Conservation (phyloP, 2,329 filamentous ascomycete species). For the Colletotrichum scovillei region DNA sequence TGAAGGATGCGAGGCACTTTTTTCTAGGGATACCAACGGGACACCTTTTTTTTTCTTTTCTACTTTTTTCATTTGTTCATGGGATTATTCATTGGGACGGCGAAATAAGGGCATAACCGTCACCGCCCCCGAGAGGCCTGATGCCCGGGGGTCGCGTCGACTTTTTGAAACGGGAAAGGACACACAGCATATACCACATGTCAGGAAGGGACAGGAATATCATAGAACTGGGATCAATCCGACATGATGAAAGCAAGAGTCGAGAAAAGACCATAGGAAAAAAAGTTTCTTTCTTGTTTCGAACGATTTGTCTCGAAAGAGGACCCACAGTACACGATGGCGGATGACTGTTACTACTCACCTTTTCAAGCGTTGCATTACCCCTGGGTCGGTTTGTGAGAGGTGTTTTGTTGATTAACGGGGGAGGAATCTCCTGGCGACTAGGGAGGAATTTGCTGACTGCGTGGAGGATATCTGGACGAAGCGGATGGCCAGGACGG, state of each 20-base stretch:
- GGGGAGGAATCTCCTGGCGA: neutral
- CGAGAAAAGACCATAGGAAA: slow-evolving; percentile 37
- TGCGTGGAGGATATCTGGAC: neutral
- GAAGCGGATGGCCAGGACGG: neutral
- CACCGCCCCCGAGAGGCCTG: slow-evolving; percentile 28
- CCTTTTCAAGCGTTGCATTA: neutral
- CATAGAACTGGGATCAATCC: slow-evolving; percentile 37
- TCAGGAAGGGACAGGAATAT: slow-evolving; percentile 25
- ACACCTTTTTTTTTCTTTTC: slow-evolving; percentile 2
- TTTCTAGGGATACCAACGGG: slow-evolving; percentile 16
- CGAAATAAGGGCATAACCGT: slow-evolving; percentile 34
- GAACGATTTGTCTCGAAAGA: neutral
- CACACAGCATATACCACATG: slow-evolving; percentile 35
- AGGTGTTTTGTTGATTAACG: neutral
- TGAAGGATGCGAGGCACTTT: slow-evolving; percentile 31
- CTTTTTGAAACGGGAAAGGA: slow-evolving; percentile 29
- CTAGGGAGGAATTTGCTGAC: too few relatives aligned
- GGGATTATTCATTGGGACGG: slow-evolving; percentile 25
- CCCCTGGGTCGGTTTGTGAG: neutral
- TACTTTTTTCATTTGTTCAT: slow-evolving; percentile 19
- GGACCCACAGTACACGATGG: slow-evolving; percentile 3
- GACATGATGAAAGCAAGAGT: slow-evolving; percentile 34
- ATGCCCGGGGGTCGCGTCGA: slow-evolving; percentile 26
- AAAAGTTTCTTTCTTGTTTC: slow-evolving; percentile 31
- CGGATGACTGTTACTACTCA: neutral